Conservation (phyloP, 2,329 filamentous ascomycete genomes). For the Cercospora sp. region DNA sequence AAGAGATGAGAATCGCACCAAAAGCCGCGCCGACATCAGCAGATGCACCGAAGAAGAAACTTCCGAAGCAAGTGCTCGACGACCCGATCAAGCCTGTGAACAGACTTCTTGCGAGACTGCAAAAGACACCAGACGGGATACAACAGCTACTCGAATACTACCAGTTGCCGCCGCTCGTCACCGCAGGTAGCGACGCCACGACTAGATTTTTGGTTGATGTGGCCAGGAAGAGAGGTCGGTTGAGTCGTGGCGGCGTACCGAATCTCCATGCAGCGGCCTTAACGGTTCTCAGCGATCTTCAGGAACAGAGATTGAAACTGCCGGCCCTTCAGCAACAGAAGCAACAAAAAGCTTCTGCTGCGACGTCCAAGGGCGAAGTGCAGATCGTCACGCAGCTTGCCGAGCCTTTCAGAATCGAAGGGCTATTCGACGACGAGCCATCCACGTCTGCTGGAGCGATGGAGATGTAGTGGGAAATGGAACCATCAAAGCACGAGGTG, state of each 20-base stretch:
- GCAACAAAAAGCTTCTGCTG: conserved; percentile 35
- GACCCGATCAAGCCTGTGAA: conserved; percentile 86
- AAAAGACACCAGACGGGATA: conserved; percentile 70
- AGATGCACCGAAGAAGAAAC: conserved; percentile 60
- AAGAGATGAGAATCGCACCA: conserved; percentile 8
- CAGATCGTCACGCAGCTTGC: conserved; percentile 91
- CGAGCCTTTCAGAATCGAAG: conserved; percentile 91
- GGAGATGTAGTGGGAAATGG: conserved; percentile 8
- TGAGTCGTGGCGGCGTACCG: conserved; percentile 86
- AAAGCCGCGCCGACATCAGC: conserved; percentile 11
- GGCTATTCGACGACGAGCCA: conserved; percentile 73
- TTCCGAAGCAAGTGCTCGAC: conserved; percentile 90
- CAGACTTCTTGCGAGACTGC: conserved; percentile 79
- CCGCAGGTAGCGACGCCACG: conserved; percentile 69
- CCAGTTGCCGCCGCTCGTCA: conserved; percentile 75
- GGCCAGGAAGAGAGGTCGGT: conserved; percentile 83
- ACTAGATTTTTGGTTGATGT: conserved; percentile 95
- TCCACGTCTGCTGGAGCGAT: conserved; percentile 35
- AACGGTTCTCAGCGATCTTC: conserved; percentile 94
- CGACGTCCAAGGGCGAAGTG: conserved; percentile 65
- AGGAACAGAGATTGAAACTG: conserved; percentile 76
- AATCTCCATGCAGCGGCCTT: conserved; percentile 86
- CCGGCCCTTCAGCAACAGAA: conserved; percentile 40
- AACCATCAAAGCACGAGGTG: neutral
- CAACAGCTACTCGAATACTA: conserved; percentile 81